Evolutionary conservation across 768 basidiomycete genomes (phyloP).

Genomic region (Hydnum rufescens): DNA sequence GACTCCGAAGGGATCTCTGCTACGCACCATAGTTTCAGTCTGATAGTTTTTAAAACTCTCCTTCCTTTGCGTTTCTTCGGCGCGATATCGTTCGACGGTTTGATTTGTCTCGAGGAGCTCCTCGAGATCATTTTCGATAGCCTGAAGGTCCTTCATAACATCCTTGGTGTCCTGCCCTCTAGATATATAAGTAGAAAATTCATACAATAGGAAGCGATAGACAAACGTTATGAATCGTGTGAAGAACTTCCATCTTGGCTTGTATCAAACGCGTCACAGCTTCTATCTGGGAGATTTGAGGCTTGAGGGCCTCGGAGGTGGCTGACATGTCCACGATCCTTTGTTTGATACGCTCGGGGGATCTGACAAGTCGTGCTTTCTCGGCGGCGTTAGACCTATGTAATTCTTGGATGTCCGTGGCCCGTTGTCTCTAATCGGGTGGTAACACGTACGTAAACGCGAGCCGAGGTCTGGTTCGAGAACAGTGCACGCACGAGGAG

Average conservation of each 20-base stretch:
- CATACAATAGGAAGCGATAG: background rate
- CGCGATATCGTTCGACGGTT: background rate
- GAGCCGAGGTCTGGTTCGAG: too few relatives aligned
- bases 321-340: constrained; percentile 59
- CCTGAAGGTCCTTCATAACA: background rate
- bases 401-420: constrained; percentile 28
- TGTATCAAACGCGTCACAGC: background rate
- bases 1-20: background rate
- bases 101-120: background rate
- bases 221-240: background rate
- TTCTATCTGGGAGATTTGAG: background rate
- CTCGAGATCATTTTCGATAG: background rate
- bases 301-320: constrained; percentile 22
- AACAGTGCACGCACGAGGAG: too few relatives aligned
- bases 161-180: background rate
- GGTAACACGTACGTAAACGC: too few relatives aligned
- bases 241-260: background rate
- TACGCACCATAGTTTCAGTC: background rate
- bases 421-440: background rate
- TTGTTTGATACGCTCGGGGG: constrained; percentile 73
- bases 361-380: constrained; percentile 66
- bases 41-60: background rate
- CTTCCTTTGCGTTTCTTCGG: background rate
- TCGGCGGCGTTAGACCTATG: constrained; percentile 40
- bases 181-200: background rate